Conservation (phyloP, 2,329 filamentous ascomycete genomes). For the Fusarium burgessii region DNA sequence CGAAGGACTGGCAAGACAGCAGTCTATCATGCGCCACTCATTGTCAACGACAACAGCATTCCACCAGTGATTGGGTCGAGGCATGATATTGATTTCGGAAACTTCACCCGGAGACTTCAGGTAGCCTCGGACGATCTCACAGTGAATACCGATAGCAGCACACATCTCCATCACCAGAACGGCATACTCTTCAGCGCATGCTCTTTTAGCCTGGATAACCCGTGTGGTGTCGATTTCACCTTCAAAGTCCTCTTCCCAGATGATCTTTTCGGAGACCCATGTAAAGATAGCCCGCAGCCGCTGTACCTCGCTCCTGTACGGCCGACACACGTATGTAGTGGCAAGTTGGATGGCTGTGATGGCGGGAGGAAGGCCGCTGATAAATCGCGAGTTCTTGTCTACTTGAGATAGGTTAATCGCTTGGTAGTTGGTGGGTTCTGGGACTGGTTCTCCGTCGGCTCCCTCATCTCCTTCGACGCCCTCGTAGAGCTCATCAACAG, state of each 20-base stretch:
- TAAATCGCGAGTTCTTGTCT: conserved; percentile 94
- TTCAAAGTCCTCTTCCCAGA: conserved; percentile 95
- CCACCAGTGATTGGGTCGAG: conserved; percentile 97
- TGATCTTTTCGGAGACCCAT: conserved; percentile 94
- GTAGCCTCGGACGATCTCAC: conserved; percentile 89
- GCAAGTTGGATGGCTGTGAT: conserved; percentile 86
- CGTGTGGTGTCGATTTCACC: conserved; percentile 84
- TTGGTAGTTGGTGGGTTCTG: conserved; percentile 83
- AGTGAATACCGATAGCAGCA: conserved; percentile 84
- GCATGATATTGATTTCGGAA: conserved; percentile 82
- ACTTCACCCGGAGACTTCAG: conserved; percentile 90
- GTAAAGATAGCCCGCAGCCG: conserved; percentile 94
- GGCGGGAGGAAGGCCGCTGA: conserved; percentile 83
- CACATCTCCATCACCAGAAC: conserved; percentile 95
- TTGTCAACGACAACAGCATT: conserved; percentile 93
- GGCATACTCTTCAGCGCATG: conserved; percentile 90
- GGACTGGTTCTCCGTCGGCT: conserved; percentile 84
- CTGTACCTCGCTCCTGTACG: conserved; percentile 94
- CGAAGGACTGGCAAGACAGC: conserved; percentile 89
- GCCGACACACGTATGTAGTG: conserved; percentile 91
- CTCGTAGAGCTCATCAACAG: conserved; percentile 89
- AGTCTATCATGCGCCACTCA: conserved; percentile 97
- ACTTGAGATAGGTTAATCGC: conserved; percentile 85
- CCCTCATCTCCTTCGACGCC: conserved; percentile 91
- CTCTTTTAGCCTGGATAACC: conserved; percentile 86